Evolutionary conservation across 331 rosid genomes (phyloP).

Genomic region (Malus hybrid): DNA sequence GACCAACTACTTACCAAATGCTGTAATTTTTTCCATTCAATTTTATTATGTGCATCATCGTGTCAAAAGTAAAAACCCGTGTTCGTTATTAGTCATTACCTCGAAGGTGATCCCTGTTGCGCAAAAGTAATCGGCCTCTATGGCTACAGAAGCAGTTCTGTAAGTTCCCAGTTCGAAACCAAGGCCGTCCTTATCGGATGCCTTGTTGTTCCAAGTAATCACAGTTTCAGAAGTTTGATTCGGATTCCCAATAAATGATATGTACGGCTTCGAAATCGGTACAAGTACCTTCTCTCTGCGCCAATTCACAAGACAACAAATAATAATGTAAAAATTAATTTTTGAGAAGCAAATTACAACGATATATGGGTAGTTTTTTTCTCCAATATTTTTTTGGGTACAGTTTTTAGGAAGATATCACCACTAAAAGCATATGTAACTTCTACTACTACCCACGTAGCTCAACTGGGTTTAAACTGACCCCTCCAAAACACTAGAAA

Average conservation of each 20-base stretch:
- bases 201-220: constrained; percentile 71
- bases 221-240: constrained; percentile 31
- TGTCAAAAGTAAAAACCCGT: no score
- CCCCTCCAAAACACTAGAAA: background rate
- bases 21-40: background rate
- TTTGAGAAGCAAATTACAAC: no score
- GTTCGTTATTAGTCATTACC: constrained; percentile 24
- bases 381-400: background rate
- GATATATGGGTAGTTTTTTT: background rate
- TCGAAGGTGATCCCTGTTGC: constrained; percentile 68
- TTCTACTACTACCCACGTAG: constrained; percentile 1
- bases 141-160: constrained; percentile 62
- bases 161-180: constrained; percentile 65
- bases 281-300: constrained; percentile 77
- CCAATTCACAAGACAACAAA: background rate
- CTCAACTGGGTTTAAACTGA: background rate
- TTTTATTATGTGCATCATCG: background rate
- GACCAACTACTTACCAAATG: background rate
- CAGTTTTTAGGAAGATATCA: background rate
- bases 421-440: background rate
- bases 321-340: no score
- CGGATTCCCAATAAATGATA: constrained; percentile 64
- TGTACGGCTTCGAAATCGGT: constrained; percentile 62
- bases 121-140: constrained; percentile 75
- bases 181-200: constrained; percentile 52